Conservation (phyloP, 192 early-diverging fungal genomes). For the Mortierella alpina region DNA sequence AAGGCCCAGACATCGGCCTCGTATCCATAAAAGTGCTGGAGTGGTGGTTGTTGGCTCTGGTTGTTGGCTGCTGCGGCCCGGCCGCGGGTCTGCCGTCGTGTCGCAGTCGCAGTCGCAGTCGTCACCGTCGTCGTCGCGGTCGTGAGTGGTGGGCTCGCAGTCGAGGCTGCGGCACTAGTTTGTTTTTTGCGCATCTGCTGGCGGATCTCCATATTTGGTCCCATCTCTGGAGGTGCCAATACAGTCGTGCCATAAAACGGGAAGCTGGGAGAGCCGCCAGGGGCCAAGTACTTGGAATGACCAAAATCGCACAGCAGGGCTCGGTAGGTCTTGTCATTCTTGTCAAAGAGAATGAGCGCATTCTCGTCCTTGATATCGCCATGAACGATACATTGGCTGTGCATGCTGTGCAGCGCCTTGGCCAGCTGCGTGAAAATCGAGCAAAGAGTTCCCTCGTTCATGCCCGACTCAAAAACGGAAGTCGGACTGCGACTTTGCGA, state of each 20-base stretch:
- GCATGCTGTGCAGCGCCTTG: conserved; percentile 19
- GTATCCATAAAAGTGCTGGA: conserved; percentile 27
- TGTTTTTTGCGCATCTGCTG: conserved; percentile 7
- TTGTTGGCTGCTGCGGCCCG: background rate
- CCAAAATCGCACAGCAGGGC: conserved; percentile 43
- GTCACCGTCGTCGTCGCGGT: too few species aligned
- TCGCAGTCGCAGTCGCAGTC: too few species aligned
- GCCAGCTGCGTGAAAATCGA: conserved; percentile 39
- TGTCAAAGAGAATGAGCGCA: conserved; percentile 26
- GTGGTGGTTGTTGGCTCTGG: conserved; percentile 4
- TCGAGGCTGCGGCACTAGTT: too few species aligned
- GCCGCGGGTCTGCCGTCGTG: background rate
- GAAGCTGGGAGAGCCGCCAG: conserved; percentile 20
- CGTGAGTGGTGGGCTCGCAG: background rate
- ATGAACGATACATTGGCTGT: conserved; percentile 28
- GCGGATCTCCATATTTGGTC: conserved; percentile 19
- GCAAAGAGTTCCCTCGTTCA: conserved; percentile 24
- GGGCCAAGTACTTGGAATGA: conserved; percentile 29
- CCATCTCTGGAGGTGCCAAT: conserved; percentile 36
- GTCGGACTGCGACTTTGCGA: background rate
- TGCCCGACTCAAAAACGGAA: conserved; percentile 18
- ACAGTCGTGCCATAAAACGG: conserved; percentile 37
- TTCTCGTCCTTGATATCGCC: conserved; percentile 43
- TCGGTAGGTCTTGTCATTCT: conserved; percentile 11
- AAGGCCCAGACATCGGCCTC: conserved; percentile 43